Percentiles rank a stretch among this genome's conserved stretches.
Evolutionary conservation across 768 basidiomycete genomes (phyloP).

Genomic region (Phallus indusiatus): DNA sequence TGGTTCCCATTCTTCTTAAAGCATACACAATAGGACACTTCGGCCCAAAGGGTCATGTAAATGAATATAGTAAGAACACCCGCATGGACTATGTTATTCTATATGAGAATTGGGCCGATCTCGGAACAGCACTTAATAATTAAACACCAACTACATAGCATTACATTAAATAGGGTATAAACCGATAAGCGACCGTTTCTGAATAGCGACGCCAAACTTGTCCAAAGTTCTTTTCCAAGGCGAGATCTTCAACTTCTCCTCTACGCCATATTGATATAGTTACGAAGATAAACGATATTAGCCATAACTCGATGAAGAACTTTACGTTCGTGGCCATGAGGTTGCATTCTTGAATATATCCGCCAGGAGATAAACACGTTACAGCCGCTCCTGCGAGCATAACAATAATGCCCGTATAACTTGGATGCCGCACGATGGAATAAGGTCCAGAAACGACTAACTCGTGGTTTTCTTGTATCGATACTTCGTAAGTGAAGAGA

Average conservation of each 20-base stretch:
- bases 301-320: neutral
- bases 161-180: constrained; percentile 34
- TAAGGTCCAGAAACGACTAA: constrained; percentile 29
- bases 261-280: constrained; percentile 18
- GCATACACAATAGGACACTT: no score
- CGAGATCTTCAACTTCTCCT: constrained; percentile 42
- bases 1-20: no score
- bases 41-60: no score
- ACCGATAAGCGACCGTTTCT: constrained; percentile 36
- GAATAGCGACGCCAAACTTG: constrained; percentile 42
- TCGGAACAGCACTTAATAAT: no score
- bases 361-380: neutral
- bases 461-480: constrained; percentile 23
- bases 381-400: neutral
- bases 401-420: constrained; percentile 19
- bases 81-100: no score
- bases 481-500: constrained; percentile 52
- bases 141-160: neutral
- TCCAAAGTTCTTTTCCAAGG: constrained; percentile 37
- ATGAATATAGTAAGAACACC: no score
- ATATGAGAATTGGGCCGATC: no score
- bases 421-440: constrained; percentile 39
- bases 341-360: neutral
- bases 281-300: neutral
- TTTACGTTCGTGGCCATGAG: neutral